Percentiles rank a stretch among this genome's conserved stretches.
phyloP scores from a whole-genome alignment of 2,329 filamentous ascomycete genomes.

The Cadophora gregata region DNA sequence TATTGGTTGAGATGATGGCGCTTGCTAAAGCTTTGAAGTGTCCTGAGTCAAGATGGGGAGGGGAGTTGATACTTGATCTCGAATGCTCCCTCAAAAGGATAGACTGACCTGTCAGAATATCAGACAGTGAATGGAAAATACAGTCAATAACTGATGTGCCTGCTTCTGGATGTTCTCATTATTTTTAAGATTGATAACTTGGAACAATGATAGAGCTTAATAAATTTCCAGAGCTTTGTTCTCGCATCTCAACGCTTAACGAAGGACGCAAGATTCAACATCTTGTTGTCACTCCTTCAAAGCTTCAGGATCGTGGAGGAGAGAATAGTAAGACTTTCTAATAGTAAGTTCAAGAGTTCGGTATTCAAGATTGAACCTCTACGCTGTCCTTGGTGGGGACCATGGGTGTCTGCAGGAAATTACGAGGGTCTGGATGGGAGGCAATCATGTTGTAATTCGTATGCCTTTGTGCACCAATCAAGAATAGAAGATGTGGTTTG shows the following conservation, averaged over 20 bases:
- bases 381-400: conserved; percentile 12
- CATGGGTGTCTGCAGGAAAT: conserved; percentile 31
- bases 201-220: background rate
- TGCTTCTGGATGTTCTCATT: background rate
- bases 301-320: background rate
- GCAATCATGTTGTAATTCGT: conserved; percentile 17
- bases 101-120: background rate
- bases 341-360: conserved; percentile 1
- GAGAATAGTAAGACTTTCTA: background rate
- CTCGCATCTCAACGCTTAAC: background rate
- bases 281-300: background rate
- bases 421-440: conserved; percentile 10
- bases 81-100: no score
- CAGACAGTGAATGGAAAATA: background rate
- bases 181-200: background rate
- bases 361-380: background rate
- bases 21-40: no score
- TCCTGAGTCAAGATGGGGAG: no score
- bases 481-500: background rate
- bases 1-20: no score
- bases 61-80: no score
- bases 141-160: background rate
- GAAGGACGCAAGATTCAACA: background rate
- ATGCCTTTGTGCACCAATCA: conserved; percentile 24
- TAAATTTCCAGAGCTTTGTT: conserved; percentile 25